Evolutionary conservation across 2,329 filamentous ascomycete genomes (phyloP), one percentile per base, ranked within the genome.

Genomic region (Fusarium pseudonygamai): DNA sequence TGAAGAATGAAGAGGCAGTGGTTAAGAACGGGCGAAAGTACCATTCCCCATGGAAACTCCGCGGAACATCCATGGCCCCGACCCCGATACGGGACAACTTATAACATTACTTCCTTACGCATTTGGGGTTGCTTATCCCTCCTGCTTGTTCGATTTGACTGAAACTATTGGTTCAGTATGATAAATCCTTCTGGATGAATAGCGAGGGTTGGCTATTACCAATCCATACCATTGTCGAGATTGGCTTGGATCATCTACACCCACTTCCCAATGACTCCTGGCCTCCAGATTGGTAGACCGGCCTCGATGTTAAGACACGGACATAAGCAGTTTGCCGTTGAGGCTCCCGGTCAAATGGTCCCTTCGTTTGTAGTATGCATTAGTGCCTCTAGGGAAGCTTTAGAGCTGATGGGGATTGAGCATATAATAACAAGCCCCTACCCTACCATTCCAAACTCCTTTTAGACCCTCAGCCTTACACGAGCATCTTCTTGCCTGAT

Each of bases 1-100:
- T n/a, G 53, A 56, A 39, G 58, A 39, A 59, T 57, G 59, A 59
- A 58, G 30, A 45, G n/a, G 26, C 28, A 46, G 30, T 56, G 56
- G 64, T 69, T 64, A 75, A 69, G 49, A 64, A 62, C 59, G 55
- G 63, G 63, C 61, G 39, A 67, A 40, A 40, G 32, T 39, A 26
- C 24, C 22, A 42, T 8, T 7, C 9, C 55, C 77, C 77, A 66
- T 62, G 77, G 77, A 77, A 42, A 37, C 46, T 76, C 77, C 77
- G 64, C 67, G 76, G 76, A 65, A n/a, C 42, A 37, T 62, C 72
- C 76, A 52, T 70, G 76, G 69, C 36, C 26, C 63, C 65, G 69
- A 47, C 40, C 45, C 59, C 66, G 64, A 61, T 36, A 42, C 43
- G 43, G 63, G 39, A 50, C 60, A 67, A 46, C 34, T 63, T 50